Conservation (phyloP, 164 flowering plant genomes). For the Piper betle region DNA sequence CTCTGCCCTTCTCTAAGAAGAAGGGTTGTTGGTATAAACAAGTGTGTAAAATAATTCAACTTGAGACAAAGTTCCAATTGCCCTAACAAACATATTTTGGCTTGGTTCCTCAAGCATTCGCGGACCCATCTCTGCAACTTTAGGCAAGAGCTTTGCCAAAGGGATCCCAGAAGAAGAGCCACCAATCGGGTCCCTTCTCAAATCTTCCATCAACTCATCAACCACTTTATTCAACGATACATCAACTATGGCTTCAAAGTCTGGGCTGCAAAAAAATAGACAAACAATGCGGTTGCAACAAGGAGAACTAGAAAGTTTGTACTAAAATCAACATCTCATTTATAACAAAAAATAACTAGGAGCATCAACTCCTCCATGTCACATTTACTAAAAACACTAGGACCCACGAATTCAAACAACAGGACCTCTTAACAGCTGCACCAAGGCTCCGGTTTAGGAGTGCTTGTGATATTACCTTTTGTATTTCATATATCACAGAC, state of each 20-base stretch:
- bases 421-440: background rate
- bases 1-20: background rate
- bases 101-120: conserved; percentile 48
- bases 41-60: conserved; percentile 76
- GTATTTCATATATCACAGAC: no score
- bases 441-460: background rate
- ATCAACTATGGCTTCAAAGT: conserved; percentile 45
- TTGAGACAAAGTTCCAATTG: conserved; percentile 41
- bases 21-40: conserved; percentile 53
- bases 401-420: background rate
- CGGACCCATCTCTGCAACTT: conserved; percentile 39
- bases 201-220: conserved; percentile 39
- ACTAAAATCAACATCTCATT: background rate
- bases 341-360: background rate
- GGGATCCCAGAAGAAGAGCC: conserved; percentile 33
- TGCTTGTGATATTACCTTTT: background rate
- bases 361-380: background rate
- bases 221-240: conserved; percentile 43
- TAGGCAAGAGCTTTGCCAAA: conserved; percentile 60
- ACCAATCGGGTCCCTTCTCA: conserved; percentile 22
- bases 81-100: conserved; percentile 36
- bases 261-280: conserved; percentile 37
- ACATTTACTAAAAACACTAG: background rate
- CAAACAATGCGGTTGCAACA: background rate
- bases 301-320: background rate